phyloP scores from a whole-genome alignment of 768 basidiomycete species.

The Termitomyces sp. region DNA sequence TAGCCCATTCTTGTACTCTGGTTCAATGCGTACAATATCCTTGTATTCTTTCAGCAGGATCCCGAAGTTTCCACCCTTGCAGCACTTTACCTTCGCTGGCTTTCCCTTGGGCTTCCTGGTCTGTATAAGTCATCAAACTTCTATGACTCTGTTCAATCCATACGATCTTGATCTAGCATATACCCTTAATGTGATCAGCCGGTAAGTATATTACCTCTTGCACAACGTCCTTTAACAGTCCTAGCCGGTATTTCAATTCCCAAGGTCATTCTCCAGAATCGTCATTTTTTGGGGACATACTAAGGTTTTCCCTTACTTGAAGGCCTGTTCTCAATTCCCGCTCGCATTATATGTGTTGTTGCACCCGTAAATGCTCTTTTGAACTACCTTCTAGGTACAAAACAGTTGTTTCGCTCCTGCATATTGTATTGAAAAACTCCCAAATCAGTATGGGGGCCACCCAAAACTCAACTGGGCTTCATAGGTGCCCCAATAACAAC shows the following conservation, averaged over 20 bases:
- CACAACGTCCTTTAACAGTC: background rate
- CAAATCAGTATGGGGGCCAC: conserved; percentile 72
- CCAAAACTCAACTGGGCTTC: conserved; percentile 74
- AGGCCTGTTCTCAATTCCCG: conserved; percentile 84
- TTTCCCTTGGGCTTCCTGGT: conserved; percentile 73
- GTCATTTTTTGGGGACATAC: background rate
- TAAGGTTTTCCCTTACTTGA: background rate
- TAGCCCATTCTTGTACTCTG: conserved; percentile 62
- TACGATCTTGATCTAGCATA: conserved; percentile 28
- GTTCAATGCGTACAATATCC: conserved; percentile 75
- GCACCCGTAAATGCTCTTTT: conserved; percentile 80
- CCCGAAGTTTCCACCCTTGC: conserved; percentile 78
- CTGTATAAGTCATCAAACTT: conserved; percentile 1
- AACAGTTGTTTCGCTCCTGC: background rate
- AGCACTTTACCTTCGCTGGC: conserved; percentile 65
- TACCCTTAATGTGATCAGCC: conserved; percentile 42
- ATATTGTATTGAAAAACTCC: background rate
- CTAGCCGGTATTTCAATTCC: conserved; percentile 74
- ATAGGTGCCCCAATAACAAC: conserved; percentile 90
- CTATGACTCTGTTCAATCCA: background rate
- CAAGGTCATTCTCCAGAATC: conserved; percentile 41
- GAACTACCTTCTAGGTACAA: conserved; percentile 58
- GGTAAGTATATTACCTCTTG: conserved; percentile 20
- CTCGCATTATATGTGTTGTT: conserved; percentile 70
- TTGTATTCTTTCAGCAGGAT: conserved; percentile 72